These are phyloP conservation scores for Coemansia sp. DNA, from an alignment of 192 early-diverging fungal genomes.

Conservation along the genomic window DNA sequence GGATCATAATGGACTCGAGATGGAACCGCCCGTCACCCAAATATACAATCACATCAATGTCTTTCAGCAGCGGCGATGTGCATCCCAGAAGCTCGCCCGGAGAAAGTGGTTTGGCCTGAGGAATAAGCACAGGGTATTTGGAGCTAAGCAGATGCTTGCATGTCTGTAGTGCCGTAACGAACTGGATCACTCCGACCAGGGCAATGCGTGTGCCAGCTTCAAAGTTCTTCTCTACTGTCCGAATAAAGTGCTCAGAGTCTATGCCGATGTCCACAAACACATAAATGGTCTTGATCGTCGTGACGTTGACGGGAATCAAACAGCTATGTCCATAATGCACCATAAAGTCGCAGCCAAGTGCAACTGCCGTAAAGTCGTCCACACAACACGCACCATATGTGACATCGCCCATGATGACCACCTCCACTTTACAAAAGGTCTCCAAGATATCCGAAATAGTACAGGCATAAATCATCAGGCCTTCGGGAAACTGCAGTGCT, in stretches of 20 bases:
- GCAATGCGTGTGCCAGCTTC: constrained; percentile 69
- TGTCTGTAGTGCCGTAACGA: constrained; percentile 82
- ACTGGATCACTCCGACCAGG: constrained; percentile 94
- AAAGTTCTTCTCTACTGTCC: constrained; percentile 86
- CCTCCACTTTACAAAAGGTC: constrained; percentile 74
- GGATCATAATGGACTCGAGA: constrained; percentile 98
- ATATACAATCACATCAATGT: constrained; percentile 75
- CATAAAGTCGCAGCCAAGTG: constrained; percentile 94
- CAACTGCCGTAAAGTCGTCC: constrained; percentile 92
- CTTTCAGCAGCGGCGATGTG: constrained; percentile 80
- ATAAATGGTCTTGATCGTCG: constrained; percentile 92
- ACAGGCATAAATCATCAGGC: constrained; percentile 90
- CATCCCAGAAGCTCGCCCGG: constrained; percentile 96
- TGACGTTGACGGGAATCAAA: constrained; percentile 93
- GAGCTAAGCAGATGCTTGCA: constrained; percentile 45
- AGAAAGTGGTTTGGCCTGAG: constrained; percentile 91
- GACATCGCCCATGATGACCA: constrained; percentile 97
- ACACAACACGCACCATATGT: constrained; percentile 99
- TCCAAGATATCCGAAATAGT: constrained; percentile 91
- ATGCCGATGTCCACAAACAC: constrained; percentile 99
- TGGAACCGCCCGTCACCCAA: constrained; percentile 97
- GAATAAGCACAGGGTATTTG: constrained; percentile 71
- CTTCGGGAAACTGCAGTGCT: constrained; percentile 96
- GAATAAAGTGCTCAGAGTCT: constrained; percentile 88
- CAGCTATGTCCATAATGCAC: constrained; percentile 98